Base-by-base conservation (phyloP, 495 filamentous ascomycete genomes). In the Choiromyces venosus region DNA sequence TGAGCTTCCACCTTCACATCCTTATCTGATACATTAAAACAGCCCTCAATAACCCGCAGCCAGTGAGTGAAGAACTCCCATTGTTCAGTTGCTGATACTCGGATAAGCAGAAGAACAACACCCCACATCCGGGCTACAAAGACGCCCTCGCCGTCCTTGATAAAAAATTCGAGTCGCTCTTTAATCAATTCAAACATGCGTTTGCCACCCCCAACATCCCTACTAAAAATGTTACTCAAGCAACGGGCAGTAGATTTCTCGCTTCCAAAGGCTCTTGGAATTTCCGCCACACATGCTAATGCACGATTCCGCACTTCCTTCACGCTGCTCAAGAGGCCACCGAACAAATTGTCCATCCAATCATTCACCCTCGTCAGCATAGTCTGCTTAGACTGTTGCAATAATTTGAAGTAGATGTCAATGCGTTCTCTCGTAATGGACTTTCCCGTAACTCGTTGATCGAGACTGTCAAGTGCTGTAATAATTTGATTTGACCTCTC, bases 41-140 rank as follows among this genome's bases (percentile, higher is more conserved):
- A 96, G 68, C 84, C 85, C 76, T 96, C 89, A 52, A 97, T 88
- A 21, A 97, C 86, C 9, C 85, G 82, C 2, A 97, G 83, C 91
- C 91, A 98, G 7, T 85, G 85, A 29, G 84, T 86, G 72, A 91
- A 87, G 79, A 88, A 88, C 68, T 89, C 86, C 93, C 92, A 97
- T 72, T 87, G 84, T 39, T 92, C 88, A 21, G 93, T 79, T 35
- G 87, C 85, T 65, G 83, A 86, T 46, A 83, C 83, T 38, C 77
- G 87, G 39, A 96, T 85, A 33, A 97, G 87, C 4, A 97, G 85
- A 12, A 94, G 85, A 6, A 95, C 85, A 33, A 91, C 86, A 67
- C 89, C 91, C 94, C 94, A 99, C 39, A 97, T 91, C 70, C 92
- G 89, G 8, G 95, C 93, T n/a, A 95, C 92, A 72, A 88, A 86